Evolutionary conservation across 2,329 filamentous ascomycete species (phyloP), one percentile per base, ranked within the genome.

Genomic region (Drechmeria coniospora): DNA sequence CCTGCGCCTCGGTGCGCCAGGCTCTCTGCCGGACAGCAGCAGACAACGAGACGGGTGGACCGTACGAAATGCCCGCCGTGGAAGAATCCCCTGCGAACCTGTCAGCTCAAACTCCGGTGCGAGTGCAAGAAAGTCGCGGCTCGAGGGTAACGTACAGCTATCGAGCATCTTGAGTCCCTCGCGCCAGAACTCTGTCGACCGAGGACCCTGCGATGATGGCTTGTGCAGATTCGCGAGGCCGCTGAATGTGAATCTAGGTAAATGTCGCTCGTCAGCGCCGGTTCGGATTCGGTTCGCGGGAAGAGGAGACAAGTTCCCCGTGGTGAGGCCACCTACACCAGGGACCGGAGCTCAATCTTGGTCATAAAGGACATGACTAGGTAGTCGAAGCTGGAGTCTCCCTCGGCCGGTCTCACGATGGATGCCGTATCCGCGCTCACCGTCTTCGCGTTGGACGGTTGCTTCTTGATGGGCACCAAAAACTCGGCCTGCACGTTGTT

Each of bases 1-100:
- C 74, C 33, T 72, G 68, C 6, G 82, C 59, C 28, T 73, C 63
- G 31, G 58, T 62, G 27, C 75, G 68, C 75, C 77, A 83, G 34
- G 68, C 61, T 8, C 67, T 61, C 25, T 74, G 61, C 35, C 61
- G 53, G 16, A 73, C 62, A 8, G 71, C 70, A 26, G 65, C 63
- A 21, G 65, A 60, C 11, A 79, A 53, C 1, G 70, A 65, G 27
- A 69, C 57, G 0, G 63, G 52, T 8, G 50, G 39, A 27, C 55
- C 49, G 33, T 51, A 61, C 30, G 40, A 41, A 15, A 47, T 52
- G 5, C 49, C 51, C n/a, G 42, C 32, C 2, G 49, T 53, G 3
- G 43, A 45, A 12, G 34, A 37, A 25, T 56, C 51, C 52, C 51
- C 51, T 54, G 19, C 6, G n/a, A 28, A 7, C n/a, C 10, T 7